phyloP scores from a whole-genome alignment of 805 yeast genomes.

The Candida easanensis region DNA sequence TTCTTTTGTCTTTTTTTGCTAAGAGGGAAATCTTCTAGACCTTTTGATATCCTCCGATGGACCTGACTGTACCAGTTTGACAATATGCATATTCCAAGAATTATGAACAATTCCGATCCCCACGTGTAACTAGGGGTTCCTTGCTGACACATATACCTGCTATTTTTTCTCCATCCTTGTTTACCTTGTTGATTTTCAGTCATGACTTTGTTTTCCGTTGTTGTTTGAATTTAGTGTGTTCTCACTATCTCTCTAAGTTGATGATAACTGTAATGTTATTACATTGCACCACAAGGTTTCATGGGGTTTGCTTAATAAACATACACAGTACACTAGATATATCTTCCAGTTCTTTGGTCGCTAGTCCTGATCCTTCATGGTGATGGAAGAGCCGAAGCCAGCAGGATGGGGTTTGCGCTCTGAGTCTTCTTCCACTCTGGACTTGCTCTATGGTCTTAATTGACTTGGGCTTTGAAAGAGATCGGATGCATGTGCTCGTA shows the following conservation, averaged over 20 bases:
- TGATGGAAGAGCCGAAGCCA: not conserved
- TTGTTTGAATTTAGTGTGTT: not conserved
- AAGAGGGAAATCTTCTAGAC: not conserved
- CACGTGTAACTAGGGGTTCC: not conserved
- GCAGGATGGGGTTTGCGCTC: not conserved
- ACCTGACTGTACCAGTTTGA: not conserved
- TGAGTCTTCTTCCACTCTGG: not conserved
- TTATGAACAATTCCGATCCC: not conserved
- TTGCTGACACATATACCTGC: not conserved
- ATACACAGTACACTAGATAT: slow-evolving; percentile 1
- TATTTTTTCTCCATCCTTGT: not conserved
- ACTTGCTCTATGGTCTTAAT: not conserved
- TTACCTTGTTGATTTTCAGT: not conserved
- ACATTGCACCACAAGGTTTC: not conserved
- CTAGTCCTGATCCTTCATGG: not conserved
- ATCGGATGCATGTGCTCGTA: no score
- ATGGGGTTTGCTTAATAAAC: slow-evolving; percentile 7
- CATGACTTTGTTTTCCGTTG: not conserved
- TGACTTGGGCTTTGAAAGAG: not conserved
- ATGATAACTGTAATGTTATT: not conserved
- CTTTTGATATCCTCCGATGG: not conserved
- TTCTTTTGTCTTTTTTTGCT: not conserved
- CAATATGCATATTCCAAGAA: not conserved
- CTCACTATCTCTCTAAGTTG: not conserved
- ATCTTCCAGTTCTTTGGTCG: not conserved